Base-by-base conservation (phyloP, 768 basidiomycete genomes). In the Amyloporia xantha region DNA sequence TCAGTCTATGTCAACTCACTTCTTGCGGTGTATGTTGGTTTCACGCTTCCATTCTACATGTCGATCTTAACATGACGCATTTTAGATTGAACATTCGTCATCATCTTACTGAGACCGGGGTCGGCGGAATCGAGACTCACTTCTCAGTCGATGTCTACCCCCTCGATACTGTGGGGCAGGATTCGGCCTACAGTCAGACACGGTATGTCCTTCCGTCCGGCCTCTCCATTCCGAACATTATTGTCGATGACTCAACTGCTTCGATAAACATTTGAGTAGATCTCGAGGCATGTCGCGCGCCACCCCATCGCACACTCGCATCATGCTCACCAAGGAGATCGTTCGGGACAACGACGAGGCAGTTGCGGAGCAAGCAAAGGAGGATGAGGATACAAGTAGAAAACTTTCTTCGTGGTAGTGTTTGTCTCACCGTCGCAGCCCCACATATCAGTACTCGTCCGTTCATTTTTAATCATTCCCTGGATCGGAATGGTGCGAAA, bases 1-100 rank as follows among this genome's bases (percentile, higher is more conserved):
- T n/a, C n/a, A 45, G 44, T 45, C 44, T 45, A 45, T 27, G 44
- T 45, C 5, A 45, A 45, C 28, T 45, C 44, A 30, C 28, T 45
- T 9, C 44, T 45, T 35, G 44, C 44, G 17, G 44, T 47, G 45
- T 47, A 38, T n/a, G 45, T 47, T 23, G n/a, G 26, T 20, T 17
- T 4, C 17, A 11, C 17, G 7, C 19, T 20, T 19, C 12, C 20
- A 24, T 35, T 13, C 21, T 12, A 21, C 20, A 10, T 35, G 19
- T 10, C 12, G 10, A 39, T 39, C 17, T 36, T n/a, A 24, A 21
- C 45, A 38, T 21, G 24, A 4, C 15, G 17, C 42, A 2, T 26
- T 26, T n/a, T 33, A 45, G 44, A 19, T 13, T 45, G 2, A 45
- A 45, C 28, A 30, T 45, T 10, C 44, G 44, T 35, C 44, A 45